Percentiles rank a stretch among this genome's conserved stretches.
These are phyloP conservation scores for Scopulariopsis brevicaulis DNA, from an alignment of 2,329 filamentous ascomycete species.

Conservation along the genomic window DNA sequence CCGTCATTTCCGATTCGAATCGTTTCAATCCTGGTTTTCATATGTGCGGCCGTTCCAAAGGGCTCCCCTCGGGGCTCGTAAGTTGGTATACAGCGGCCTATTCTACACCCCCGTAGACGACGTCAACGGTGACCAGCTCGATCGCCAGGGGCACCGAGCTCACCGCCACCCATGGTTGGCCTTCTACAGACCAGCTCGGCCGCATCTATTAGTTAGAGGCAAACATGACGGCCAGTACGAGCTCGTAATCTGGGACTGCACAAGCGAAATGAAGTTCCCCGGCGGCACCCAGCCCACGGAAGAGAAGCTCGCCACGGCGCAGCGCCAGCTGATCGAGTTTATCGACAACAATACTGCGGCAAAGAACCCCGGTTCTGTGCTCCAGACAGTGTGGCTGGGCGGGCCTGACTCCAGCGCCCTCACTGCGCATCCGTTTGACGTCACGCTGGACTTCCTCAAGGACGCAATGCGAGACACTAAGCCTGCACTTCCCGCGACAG, in stretches of 20 bases:
- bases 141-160: constrained; percentile 6
- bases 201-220: constrained; percentile 12
- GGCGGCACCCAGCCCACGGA: constrained; percentile 11
- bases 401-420: constrained; percentile 12
- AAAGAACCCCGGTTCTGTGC: constrained; percentile 18
- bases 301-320: constrained; percentile 29
- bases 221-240: constrained; percentile 17
- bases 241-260: constrained; percentile 42
- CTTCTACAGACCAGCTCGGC: constrained; percentile 30
- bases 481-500: not conserved
- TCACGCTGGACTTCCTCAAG: constrained; percentile 25
- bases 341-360: constrained; percentile 16
- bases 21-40: constrained; percentile 17
- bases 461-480: constrained; percentile 10
- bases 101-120: constrained; percentile 35
- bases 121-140: constrained; percentile 6
- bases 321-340: constrained; percentile 28
- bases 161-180: constrained; percentile 38
- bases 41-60: constrained; percentile 3
- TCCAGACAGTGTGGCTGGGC: constrained; percentile 34
- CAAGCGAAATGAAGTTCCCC: constrained; percentile 14
- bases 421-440: constrained; percentile 23
- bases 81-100: constrained; percentile 19
- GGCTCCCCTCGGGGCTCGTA: not conserved
- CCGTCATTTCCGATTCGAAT: not conserved